Evolutionary conservation across 768 basidiomycete species (phyloP).

Genomic region (Trametes cingulata): DNA sequence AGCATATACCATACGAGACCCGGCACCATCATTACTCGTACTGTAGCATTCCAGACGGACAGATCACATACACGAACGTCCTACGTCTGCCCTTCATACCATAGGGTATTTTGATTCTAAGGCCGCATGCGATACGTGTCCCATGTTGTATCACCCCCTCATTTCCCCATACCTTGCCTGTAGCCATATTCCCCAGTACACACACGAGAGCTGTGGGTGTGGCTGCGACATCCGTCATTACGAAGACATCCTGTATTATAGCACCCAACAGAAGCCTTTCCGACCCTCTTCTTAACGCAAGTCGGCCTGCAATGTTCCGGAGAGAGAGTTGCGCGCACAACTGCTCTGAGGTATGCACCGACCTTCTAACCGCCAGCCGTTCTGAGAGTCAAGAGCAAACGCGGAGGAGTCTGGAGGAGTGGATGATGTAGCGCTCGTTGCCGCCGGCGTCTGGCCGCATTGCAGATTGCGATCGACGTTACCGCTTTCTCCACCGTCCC

Average conservation of each 20-base stretch:
- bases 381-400: too few relatives aligned
- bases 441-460: too few relatives aligned
- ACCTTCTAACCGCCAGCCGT: too few relatives aligned
- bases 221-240: neutral
- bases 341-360: too few relatives aligned
- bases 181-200: constrained; percentile 9
- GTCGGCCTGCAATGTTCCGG: too few relatives aligned
- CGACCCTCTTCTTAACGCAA: too few relatives aligned
- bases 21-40: constrained; percentile 6
- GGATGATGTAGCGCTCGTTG: too few relatives aligned
- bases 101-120: neutral
- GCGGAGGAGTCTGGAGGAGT: too few relatives aligned
- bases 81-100: constrained; percentile 7
- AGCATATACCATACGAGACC: constrained; percentile 9
- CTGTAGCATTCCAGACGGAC: constrained; percentile 11
- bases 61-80: constrained; percentile 10
- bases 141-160: constrained; percentile 8
- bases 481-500: too few relatives aligned
- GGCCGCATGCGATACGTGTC: neutral
- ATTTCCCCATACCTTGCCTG: neutral
- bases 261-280: neutral
- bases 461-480: too few relatives aligned
- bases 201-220: constrained; percentile 7
- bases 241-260: neutral
- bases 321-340: too few relatives aligned